Percentiles rank a stretch among this genome's conserved stretches.
These are phyloP conservation scores for Mortierella hygrophila DNA, from an alignment of 192 early-diverging fungal species.

Conservation along the genomic window DNA sequence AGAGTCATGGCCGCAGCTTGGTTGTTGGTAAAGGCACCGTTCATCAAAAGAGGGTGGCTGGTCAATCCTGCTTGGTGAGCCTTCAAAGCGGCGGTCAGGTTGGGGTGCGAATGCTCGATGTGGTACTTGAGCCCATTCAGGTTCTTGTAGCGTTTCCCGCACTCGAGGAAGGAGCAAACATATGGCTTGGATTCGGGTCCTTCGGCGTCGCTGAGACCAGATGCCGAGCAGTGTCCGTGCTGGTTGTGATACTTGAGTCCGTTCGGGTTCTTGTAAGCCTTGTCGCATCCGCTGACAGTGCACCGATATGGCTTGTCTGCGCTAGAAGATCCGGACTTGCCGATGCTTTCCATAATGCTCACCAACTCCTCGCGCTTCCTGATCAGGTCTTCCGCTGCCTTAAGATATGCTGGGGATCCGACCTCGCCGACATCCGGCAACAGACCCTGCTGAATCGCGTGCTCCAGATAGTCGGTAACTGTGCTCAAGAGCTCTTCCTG, in stretches of 20 bases:
- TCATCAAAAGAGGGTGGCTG: constrained; percentile 25
- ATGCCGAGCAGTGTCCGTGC: constrained; percentile 89
- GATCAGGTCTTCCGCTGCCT: constrained; percentile 46
- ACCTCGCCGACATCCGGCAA: constrained; percentile 41
- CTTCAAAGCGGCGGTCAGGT: constrained; percentile 53
- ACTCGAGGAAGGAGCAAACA: constrained; percentile 82
- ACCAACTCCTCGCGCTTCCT: constrained; percentile 48
- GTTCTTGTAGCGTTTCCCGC: constrained; percentile 97
- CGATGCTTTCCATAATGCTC: constrained; percentile 51
- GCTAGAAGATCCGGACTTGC: constrained; percentile 24
- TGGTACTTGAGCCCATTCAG: constrained; percentile 97
- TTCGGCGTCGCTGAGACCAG: constrained; percentile 65
- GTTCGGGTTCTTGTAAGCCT: constrained; percentile 98
- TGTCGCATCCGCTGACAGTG: constrained; percentile 85
- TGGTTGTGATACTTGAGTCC: constrained; percentile 97
- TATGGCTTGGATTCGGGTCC: constrained; percentile 73
- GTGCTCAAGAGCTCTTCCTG: constrained; percentile 46
- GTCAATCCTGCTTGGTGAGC: constrained; percentile 46
- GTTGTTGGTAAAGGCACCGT: constrained; percentile 60
- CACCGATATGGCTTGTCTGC: constrained; percentile 89
- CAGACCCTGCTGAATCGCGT: constrained; percentile 48
- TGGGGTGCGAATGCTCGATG: constrained; percentile 87
- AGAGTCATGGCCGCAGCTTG: constrained; percentile 62
- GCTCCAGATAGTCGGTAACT: constrained; percentile 45
- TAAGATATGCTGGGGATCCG: constrained; percentile 33